These are phyloP conservation scores for Jimgerdemannia lactiflua DNA, from an alignment of 192 early-diverging fungal species.

Conservation along the genomic window DNA sequence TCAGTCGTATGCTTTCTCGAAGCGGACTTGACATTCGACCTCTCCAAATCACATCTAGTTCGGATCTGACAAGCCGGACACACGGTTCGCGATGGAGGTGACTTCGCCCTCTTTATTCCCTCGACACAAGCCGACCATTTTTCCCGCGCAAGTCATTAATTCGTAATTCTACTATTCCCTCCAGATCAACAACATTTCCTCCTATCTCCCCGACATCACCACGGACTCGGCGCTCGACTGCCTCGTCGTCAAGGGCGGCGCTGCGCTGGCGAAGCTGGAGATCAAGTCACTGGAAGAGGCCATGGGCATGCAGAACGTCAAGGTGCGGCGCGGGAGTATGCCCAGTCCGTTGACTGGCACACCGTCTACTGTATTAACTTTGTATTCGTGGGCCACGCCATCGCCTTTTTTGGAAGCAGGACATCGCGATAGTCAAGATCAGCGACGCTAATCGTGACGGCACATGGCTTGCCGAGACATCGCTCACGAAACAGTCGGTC, in stretches of 20 bases:
- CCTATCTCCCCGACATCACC: conserved; percentile 22
- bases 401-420: background rate
- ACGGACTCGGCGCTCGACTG: conserved; percentile 41
- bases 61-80: conserved; percentile 93
- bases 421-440: conserved; percentile 46
- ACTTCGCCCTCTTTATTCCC: background rate
- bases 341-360: background rate
- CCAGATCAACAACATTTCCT: conserved; percentile 33
- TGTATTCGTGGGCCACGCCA: no score
- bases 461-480: conserved; percentile 33
- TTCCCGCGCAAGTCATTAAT: no score
- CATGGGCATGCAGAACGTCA: conserved; percentile 5
- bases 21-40: background rate
- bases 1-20: background rate
- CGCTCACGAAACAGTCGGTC: conserved; percentile 16
- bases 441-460: conserved; percentile 37
- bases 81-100: conserved; percentile 77
- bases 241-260: conserved; percentile 45
- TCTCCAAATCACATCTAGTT: conserved; percentile 34
- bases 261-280: conserved; percentile 30
- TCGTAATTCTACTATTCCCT: background rate
- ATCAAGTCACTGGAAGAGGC: conserved; percentile 14
- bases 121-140: background rate
- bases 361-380: no score
- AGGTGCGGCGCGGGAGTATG: background rate